Evolutionary conservation across 148 eudicot species (phyloP).

Genomic region (Arctostaphylos glauca): DNA sequence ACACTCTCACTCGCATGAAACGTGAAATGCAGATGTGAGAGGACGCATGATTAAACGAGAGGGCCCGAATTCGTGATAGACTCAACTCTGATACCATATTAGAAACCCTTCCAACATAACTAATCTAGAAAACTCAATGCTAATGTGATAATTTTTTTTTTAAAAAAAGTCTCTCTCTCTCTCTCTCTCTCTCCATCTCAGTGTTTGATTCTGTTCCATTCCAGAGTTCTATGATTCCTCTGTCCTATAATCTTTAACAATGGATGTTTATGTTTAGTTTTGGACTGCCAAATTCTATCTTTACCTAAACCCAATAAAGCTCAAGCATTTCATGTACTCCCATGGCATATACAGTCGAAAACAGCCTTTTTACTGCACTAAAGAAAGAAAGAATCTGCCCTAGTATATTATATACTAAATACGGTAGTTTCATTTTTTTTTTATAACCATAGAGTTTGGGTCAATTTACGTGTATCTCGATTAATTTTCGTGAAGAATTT

Average conservation of each 20-base stretch:
- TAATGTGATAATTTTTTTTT: neutral
- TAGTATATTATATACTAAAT: neutral
- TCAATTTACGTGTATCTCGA: no score
- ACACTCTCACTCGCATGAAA: no score
- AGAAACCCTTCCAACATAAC: no score
- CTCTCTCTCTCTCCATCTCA: no score
- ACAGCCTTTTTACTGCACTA: constrained; percentile 19
- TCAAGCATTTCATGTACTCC: constrained; percentile 8
- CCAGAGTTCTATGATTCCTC: constrained; percentile 18
- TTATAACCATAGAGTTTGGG: no score
- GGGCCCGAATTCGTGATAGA: no score
- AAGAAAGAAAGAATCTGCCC: neutral
- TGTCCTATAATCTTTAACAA: neutral
- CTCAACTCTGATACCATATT: no score
- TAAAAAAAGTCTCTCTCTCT: neutral
- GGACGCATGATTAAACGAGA: no score
- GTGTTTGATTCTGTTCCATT: neutral
- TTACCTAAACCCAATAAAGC: constrained; percentile 24
- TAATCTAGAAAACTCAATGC: neutral
- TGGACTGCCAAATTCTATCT: constrained; percentile 23
- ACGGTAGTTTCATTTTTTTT: no score
- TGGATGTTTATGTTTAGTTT: neutral
- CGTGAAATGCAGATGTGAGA: no score
- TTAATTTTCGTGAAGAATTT: no score
- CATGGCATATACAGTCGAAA: constrained; percentile 16